These are phyloP conservation scores for Arabidopsis arenosa DNA, from an alignment of 345 rosid species.

Conservation along the genomic window DNA sequence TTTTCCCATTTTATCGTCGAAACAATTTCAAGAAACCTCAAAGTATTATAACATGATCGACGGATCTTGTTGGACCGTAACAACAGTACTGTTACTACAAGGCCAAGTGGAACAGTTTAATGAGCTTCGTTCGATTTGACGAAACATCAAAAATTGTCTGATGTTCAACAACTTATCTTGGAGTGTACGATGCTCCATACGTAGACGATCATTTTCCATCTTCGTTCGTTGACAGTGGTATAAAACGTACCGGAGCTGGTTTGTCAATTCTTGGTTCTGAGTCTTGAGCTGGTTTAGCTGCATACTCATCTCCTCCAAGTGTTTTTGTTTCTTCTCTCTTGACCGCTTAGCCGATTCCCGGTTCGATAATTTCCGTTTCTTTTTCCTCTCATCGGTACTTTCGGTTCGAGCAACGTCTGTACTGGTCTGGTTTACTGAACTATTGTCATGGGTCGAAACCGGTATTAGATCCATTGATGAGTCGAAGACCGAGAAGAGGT, in stretches of 20 bases:
- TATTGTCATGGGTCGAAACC: constrained; percentile 34
- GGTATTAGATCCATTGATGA: constrained; percentile 49
- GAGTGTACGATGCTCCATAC: constrained; percentile 58
- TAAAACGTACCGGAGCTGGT: constrained; percentile 58
- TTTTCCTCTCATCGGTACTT: constrained; percentile 60
- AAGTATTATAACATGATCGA: constrained; percentile 47
- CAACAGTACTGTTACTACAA: constrained; percentile 43
- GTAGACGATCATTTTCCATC: constrained; percentile 70
- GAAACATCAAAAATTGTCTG: constrained; percentile 53
- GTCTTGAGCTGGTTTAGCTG: constrained; percentile 67
- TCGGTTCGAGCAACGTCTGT: constrained; percentile 5
- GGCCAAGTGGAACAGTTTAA: constrained; percentile 57
- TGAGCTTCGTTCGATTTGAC: constrained; percentile 55
- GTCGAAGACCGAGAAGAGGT: constrained; percentile 44
- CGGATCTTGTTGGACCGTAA: constrained; percentile 48
- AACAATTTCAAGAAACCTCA: constrained; percentile 3
- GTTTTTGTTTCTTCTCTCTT: constrained; percentile 82
- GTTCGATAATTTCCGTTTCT: constrained; percentile 80
- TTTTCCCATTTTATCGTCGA: not conserved
- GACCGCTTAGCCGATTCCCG: constrained; percentile 94
- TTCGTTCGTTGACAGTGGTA: constrained; percentile 51
- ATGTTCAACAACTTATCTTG: constrained; percentile 60
- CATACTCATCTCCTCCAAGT: constrained; percentile 72
- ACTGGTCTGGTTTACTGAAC: constrained; percentile 42
- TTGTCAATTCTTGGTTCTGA: constrained; percentile 69